Evolutionary conservation across 768 basidiomycete genomes (phyloP), one percentile per base, ranked within the genome.

Genomic region (Phaffia australis): DNA sequence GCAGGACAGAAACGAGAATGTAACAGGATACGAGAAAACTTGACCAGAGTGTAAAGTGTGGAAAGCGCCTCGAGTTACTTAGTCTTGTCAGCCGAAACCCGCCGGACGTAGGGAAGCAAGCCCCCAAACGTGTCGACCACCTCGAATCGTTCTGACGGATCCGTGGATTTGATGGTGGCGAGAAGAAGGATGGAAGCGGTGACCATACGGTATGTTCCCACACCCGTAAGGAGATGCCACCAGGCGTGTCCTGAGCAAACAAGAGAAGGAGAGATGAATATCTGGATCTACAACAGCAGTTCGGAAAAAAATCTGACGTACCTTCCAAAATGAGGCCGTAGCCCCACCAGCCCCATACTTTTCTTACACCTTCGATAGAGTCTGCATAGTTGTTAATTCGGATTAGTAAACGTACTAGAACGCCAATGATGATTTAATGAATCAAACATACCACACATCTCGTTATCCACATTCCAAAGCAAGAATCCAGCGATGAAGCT

Each of bases 401-500:
- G 11, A 42, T 11, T 11, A 42, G 35, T 5, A 11, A 42, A 42
- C 35, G 6, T 5, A 42, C 11, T 11, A 42, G 35, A 42, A 42
- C 11, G 11, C 4, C 35, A 42, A 11, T 5, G 35, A 42, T 42
- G 35, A 42, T 42, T 11, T 5, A 42, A 42, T 11, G 35, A 3
- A 16, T 60, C 46, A 16, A 60, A 49, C 35, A 19, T 29, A 4
- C n/a, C 23, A 29, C 59, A 60, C 19, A 49, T 18, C 46, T 60
- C 23, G 46, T 60, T 49, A 46, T 60, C 59, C 23, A 60, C 46
- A 49, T 60, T 60, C 59, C 59, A 60, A 46, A 60, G 23, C n/a
- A 29, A n/a, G 18, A 60, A 60, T 16, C 59, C 59, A 15, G 19
- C 21, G 19, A 60, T 14, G 46, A 60, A 60, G n/a, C n/a, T 7